Evolutionary conservation across 768 basidiomycete genomes (phyloP).

Genomic region (Boletus sp.): DNA sequence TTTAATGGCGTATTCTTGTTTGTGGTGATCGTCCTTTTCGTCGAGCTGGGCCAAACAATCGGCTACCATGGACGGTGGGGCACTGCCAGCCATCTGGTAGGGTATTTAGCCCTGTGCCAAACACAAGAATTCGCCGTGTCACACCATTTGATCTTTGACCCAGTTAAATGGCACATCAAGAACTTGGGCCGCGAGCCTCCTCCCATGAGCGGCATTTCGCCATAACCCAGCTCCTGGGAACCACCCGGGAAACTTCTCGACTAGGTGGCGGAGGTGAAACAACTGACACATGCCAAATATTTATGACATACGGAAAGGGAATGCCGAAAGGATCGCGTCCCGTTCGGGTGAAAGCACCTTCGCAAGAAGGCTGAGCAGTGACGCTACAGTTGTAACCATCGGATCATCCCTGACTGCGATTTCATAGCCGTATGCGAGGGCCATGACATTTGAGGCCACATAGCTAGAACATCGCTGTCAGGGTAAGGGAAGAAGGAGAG

Average conservation of each 20-base stretch:
- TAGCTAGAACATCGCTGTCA: constrained; percentile 9
- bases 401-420: constrained; percentile 16
- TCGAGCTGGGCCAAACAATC: constrained; percentile 20
- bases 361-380: constrained; percentile 18
- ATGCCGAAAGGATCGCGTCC: constrained; percentile 17
- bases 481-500: no score
- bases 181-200: constrained; percentile 15
- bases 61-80: constrained; percentile 27
- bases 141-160: constrained; percentile 24
- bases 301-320: constrained; percentile 21
- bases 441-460: constrained; percentile 26
- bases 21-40: constrained; percentile 9
- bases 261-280: constrained; percentile 3
- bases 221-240: constrained; percentile 23
- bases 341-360: constrained; percentile 21
- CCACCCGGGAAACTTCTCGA: constrained; percentile 23
- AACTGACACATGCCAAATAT: neutral
- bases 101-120: neutral
- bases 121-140: neutral
- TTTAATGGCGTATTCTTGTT: constrained; percentile 27
- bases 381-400: constrained; percentile 17
- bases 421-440: constrained; percentile 26
- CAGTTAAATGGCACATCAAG: constrained; percentile 25
- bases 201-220: constrained; percentile 12
- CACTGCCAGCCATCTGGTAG: constrained; percentile 11